phyloP scores from a whole-genome alignment of 1,284 basidiomycete genomes.

The Tilletia horrida region DNA sequence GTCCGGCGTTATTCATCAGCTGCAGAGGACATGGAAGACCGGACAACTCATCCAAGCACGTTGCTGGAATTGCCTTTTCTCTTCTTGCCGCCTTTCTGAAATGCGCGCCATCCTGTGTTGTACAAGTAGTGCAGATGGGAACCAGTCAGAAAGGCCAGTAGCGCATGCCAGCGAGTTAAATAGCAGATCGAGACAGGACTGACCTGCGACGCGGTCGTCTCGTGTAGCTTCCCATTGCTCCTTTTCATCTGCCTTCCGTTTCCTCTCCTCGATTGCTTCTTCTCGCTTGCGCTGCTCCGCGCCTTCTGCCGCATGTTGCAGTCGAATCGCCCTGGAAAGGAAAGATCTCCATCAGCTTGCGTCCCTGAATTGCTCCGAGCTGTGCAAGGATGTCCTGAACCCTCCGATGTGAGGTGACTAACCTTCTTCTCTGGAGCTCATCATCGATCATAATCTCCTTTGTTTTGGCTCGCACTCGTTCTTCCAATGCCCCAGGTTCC shows the following conservation, averaged over 20 bases:
- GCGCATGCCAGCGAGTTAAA: not conserved
- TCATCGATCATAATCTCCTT: slow-evolving; percentile 63
- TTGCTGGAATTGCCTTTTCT: slow-evolving; percentile 5
- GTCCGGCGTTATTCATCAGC: not conserved
- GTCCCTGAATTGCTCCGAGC: too few relatives aligned
- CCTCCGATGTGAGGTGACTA: slow-evolving; percentile 25
- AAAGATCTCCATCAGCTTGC: not conserved
- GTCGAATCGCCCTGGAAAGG: slow-evolving; percentile 54
- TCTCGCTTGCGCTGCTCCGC: slow-evolving; percentile 60
- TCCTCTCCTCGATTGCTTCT: slow-evolving; percentile 56
- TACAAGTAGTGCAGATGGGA: not conserved
- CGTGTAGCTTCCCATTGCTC: slow-evolving; percentile 60
- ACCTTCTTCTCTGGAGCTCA: slow-evolving; percentile 58
- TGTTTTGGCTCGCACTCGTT: slow-evolving; percentile 57
- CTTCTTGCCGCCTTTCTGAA: slow-evolving; percentile 14
- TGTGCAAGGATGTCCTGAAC: not conserved
- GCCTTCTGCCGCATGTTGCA: slow-evolving; percentile 61
- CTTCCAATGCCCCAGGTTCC: slow-evolving; percentile 56
- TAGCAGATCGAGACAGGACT: not conserved
- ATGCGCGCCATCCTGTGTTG: slow-evolving; percentile 14
- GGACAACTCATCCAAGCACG: slow-evolving; percentile 11
- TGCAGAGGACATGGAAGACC: not conserved
- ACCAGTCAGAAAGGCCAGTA: not conserved
- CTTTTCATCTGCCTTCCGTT: slow-evolving; percentile 57
- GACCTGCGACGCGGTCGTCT: slow-evolving; percentile 47